Evolutionary conservation across 805 yeast species (phyloP), one percentile per base, ranked within the genome.

Genomic region (Pichia manshurica): DNA sequence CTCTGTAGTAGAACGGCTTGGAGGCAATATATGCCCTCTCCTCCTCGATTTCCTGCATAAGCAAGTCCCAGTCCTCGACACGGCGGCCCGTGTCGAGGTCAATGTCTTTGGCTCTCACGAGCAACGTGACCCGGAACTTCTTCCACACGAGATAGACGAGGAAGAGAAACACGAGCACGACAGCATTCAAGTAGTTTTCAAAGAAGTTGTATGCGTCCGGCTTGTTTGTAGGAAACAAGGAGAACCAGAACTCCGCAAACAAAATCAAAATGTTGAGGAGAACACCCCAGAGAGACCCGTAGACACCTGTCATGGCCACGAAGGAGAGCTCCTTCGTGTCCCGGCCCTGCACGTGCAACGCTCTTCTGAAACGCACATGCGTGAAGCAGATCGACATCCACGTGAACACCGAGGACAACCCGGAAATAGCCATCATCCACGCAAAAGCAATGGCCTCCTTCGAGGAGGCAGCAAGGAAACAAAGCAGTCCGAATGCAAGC

Each of bases 181-280:
- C 86, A 49, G 74, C 71, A 12, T 87, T 78, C 56, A 87, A 69
- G 64, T 81, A 86, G 22, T 78, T 69, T 60, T 74, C 68, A 71
- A 87, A 87, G 73, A 87, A 87, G 39, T 56, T 66, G 35, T 65
- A 57, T 8, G 87, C 85, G 60, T 67, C 71, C 45, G 84, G 78
- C 6, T 50, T 70, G 13, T 79, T 79, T 40, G 79, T 60, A 46
- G 95, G 95, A 73, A 73, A 86, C 37, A 84, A 67, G 6, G 93
- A 90, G 49, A 82, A 73, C 87, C 91, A 87, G 72, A 87, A 85
- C 67, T 85, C 90, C 28, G 89, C 87, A 48, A 77, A 68, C 50
- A 88, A 70, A 52, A 87, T 81, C 47, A 83, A 63, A 29, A 74
- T 34, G 62, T 81, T 81, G 59, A 88, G 66, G 22, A 66, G 49